Percentiles rank a stretch among this genome's conserved stretches.
phyloP scores from a whole-genome alignment of 257 asterid genomes.

The Anisodus acutangulus region DNA sequence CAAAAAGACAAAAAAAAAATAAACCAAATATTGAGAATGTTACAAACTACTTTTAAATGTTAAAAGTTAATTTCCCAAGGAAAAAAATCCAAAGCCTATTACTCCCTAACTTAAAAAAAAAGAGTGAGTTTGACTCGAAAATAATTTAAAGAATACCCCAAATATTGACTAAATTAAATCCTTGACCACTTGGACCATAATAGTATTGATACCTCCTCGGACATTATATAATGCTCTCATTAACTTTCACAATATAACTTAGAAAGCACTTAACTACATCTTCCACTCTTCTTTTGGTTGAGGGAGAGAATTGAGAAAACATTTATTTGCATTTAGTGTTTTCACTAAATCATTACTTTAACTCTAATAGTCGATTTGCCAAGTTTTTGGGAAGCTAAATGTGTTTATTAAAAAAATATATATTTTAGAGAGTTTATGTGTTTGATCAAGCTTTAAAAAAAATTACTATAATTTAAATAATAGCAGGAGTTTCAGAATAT shows the following conservation, averaged over 20 bases:
- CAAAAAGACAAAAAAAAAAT: no score
- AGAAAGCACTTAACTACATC: background rate
- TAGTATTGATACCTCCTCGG: background rate
- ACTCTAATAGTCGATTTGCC: background rate
- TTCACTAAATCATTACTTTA: background rate
- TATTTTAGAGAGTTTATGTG: background rate
- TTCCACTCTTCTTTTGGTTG: background rate
- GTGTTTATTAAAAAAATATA: background rate
- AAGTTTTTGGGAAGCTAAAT: background rate
- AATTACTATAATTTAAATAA: no score
- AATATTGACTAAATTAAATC: background rate
- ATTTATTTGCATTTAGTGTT: background rate
- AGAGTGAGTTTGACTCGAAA: background rate
- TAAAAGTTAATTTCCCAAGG: background rate
- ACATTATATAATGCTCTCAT: conserved; percentile 5
- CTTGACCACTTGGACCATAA: background rate
- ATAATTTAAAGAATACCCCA: background rate
- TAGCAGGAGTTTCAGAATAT: no score
- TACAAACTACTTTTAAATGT: background rate
- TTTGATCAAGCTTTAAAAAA: background rate
- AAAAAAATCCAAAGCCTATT: background rate
- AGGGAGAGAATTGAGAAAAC: background rate
- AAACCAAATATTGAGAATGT: background rate
- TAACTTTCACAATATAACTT: conserved; percentile 24
- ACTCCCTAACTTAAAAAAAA: no score